Conservation (phyloP, 192 early-diverging fungal genomes). For the Coemansia sp. region DNA sequence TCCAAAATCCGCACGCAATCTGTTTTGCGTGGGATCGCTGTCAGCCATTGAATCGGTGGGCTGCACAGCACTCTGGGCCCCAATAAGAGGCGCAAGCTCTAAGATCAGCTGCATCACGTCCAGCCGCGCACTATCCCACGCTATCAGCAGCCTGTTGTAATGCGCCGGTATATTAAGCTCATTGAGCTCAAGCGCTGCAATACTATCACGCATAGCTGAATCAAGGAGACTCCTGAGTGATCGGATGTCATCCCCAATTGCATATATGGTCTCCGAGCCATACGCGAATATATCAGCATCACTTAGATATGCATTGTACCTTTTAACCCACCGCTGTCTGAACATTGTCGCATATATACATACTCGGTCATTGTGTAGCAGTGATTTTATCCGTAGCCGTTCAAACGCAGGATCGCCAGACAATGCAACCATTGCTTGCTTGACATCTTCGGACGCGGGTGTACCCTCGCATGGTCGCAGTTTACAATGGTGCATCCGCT, state of each 20-base stretch:
- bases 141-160: conserved; percentile 31
- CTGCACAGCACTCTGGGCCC: not conserved
- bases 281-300: not conserved
- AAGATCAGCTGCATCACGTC: conserved; percentile 27
- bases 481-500: too few species aligned
- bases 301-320: conserved; percentile 9
- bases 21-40: conserved; percentile 11
- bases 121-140: conserved; percentile 34
- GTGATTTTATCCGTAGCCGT: conserved; percentile 24
- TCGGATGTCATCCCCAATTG: not conserved
- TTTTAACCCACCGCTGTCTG: conserved; percentile 21
- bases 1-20: conserved; percentile 46
- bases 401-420: conserved; percentile 15
- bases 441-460: not conserved
- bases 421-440: conserved; percentile 9
- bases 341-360: conserved; percentile 26
- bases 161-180: conserved; percentile 30
- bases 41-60: not conserved
- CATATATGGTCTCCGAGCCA: not conserved
- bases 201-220: conserved; percentile 19
- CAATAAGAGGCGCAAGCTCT: conserved; percentile 19
- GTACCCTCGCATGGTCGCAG: not conserved
- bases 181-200: conserved; percentile 24
- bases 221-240: conserved; percentile 13
- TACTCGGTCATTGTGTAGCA: conserved; percentile 32